A percentile compares a stretch with the other conserved stretches of the same genome.
Conservation (phyloP, 106 monocot genomes). For the Alisma plantagoaquatica region DNA sequence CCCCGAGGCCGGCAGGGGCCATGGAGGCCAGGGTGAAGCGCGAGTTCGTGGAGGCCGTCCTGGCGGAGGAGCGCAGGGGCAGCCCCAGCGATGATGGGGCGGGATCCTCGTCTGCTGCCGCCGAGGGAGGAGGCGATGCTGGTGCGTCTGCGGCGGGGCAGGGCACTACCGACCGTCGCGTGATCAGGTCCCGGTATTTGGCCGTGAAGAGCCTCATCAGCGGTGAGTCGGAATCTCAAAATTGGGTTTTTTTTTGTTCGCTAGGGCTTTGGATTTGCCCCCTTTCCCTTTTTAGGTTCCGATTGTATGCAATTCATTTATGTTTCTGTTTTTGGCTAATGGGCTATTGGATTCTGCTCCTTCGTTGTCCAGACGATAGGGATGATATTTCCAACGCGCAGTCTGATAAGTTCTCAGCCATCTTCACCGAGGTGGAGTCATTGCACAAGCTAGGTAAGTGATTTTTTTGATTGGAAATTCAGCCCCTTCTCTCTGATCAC, state of each 20-base stretch:
- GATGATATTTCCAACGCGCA: conserved; percentile 33
- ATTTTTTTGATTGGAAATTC: not conserved
- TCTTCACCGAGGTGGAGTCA: conserved; percentile 41
- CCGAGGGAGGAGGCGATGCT: not conserved
- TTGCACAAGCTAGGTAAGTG: conserved; percentile 39
- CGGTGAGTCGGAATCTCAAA: too few relatives aligned
- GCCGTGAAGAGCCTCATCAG: conserved; percentile 5
- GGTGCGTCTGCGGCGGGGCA: not conserved
- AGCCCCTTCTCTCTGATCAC: not conserved
- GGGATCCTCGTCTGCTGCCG: not conserved
- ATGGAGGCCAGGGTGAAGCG: not conserved
- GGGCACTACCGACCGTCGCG: not conserved
- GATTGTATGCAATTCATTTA: not conserved
- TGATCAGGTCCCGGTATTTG: conserved; percentile 6
- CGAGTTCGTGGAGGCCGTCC: conserved; percentile 1
- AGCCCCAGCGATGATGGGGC: not conserved
- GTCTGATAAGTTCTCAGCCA: conserved; percentile 33
- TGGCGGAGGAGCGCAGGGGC: not conserved
- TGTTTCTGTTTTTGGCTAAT: not conserved
- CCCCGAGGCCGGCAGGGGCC: not conserved
- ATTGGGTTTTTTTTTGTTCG: not conserved
- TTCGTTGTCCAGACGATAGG: conserved; percentile 26
- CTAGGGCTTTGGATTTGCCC: not conserved
- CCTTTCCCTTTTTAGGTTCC: too few relatives aligned
- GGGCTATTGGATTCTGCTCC: not conserved